Conservation (phyloP, 495 filamentous ascomycete genomes). For the Trichoderma parareesei region DNA sequence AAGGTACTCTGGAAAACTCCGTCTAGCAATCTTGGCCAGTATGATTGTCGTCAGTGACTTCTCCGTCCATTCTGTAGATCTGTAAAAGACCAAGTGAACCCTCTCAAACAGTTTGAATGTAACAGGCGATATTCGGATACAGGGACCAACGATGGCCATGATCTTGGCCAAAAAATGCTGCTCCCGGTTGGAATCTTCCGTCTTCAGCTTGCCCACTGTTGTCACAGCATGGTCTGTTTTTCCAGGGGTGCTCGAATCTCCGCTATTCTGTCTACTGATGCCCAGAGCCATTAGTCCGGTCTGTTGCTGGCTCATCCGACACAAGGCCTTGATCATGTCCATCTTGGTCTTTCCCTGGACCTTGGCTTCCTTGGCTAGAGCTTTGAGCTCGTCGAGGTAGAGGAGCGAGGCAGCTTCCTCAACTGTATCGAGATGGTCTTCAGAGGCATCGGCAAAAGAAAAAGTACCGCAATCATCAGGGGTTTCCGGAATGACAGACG, state of each 20-base stretch:
- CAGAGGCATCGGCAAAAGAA: constrained; percentile 71
- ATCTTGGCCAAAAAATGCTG: constrained; percentile 56
- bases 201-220: constrained; percentile 3
- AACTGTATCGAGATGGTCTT: constrained; percentile 62
- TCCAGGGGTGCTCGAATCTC: constrained; percentile 16
- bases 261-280: constrained; percentile 43
- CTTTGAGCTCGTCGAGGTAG: constrained; percentile 77
- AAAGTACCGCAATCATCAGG: constrained; percentile 46
- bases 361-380: constrained; percentile 77
- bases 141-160: constrained; percentile 68
- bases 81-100: constrained; percentile 91
- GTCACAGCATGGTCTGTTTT: constrained; percentile 4
- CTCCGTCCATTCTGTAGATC: constrained; percentile 95
- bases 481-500: constrained; percentile 31
- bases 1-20: constrained; percentile 85
- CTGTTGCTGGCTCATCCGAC: constrained; percentile 63
- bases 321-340: constrained; percentile 65
- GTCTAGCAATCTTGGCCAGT: constrained; percentile 74
- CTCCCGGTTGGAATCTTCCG: constrained; percentile 31
- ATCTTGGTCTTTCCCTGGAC: constrained; percentile 84
- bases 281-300: constrained; percentile 56
- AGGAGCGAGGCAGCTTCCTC: constrained; percentile 82
- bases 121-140: constrained; percentile 67
- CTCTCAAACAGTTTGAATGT: constrained; percentile 83
- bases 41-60: constrained; percentile 95